A percentile compares a stretch with the other conserved stretches of the same genome.
Evolutionary conservation across 2,329 filamentous ascomycete genomes (phyloP).

Genomic region (Metarhizium album): DNA sequence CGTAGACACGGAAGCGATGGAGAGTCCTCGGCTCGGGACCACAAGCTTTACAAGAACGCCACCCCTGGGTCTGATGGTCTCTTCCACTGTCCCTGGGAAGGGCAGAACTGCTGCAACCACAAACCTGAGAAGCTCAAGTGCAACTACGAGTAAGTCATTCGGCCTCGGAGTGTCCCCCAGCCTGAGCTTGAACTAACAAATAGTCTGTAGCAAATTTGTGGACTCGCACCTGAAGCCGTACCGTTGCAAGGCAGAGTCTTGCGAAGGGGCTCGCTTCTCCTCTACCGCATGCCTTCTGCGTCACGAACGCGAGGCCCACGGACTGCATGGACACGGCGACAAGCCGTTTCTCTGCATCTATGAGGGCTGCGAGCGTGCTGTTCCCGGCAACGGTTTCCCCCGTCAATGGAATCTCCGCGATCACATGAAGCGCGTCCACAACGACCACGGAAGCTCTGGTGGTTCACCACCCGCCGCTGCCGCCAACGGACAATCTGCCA

Average conservation of each 20-base stretch:
- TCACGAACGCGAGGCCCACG: slow-evolving; percentile 91
- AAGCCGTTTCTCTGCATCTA: slow-evolving; percentile 87
- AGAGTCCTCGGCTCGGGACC: slow-evolving; percentile 47
- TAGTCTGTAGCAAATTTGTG: slow-evolving; percentile 69
- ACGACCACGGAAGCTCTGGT: slow-evolving; percentile 38
- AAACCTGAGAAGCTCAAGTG: slow-evolving; percentile 94
- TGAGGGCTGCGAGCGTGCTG: slow-evolving; percentile 74
- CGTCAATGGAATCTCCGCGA: slow-evolving; percentile 93
- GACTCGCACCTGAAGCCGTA: slow-evolving; percentile 96
- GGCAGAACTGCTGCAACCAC: slow-evolving; percentile 65
- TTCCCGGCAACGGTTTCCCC: slow-evolving; percentile 79
- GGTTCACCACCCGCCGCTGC: slow-evolving; percentile 29
- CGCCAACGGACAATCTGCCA: slow-evolving; percentile 23
- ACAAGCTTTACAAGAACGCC: slow-evolving; percentile 61
- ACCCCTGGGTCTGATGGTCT: slow-evolving; percentile 60
- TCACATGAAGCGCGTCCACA: slow-evolving; percentile 94
- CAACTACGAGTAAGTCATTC: slow-evolving; percentile 82
- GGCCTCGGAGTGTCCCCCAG: slow-evolving; percentile 8
- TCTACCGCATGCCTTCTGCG: slow-evolving; percentile 90
- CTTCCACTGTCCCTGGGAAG: slow-evolving; percentile 87
- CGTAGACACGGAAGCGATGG: slow-evolving; percentile 41
- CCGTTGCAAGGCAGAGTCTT: slow-evolving; percentile 77
- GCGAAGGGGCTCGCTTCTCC: slow-evolving; percentile 81
- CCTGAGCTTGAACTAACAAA: slow-evolving; percentile 12
- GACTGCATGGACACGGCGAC: slow-evolving; percentile 87